These are phyloP conservation scores for Fusarium brachygibbosum DNA, from an alignment of 2,329 filamentous ascomycete genomes.

Conservation along the genomic window DNA sequence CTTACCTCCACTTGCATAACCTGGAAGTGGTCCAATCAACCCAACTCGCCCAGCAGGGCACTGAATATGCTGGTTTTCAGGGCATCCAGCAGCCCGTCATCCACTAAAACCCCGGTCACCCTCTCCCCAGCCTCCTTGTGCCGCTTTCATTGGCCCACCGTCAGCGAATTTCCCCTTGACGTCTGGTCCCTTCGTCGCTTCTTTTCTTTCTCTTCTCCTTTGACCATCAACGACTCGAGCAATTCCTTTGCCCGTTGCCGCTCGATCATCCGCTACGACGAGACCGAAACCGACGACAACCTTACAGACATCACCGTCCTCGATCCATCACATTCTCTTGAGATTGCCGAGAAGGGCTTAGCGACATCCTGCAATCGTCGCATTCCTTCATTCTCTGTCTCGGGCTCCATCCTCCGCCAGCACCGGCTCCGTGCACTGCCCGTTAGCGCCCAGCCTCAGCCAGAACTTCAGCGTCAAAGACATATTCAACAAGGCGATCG, in stretches of 20 bases:
- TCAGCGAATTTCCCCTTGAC: constrained; percentile 37
- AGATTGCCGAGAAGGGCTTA: constrained; percentile 25
- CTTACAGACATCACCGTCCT: not conserved
- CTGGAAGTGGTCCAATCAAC: constrained; percentile 4
- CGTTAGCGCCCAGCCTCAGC: constrained; percentile 25
- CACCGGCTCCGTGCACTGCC: constrained; percentile 35
- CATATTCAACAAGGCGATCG: constrained; percentile 20
- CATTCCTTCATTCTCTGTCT: constrained; percentile 40
- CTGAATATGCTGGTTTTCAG: constrained; percentile 45
- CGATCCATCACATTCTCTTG: constrained; percentile 6
- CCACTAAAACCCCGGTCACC: constrained; percentile 31
- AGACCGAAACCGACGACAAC: constrained; percentile 16
- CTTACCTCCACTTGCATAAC: constrained; percentile 13
- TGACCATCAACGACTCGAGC: constrained; percentile 45
- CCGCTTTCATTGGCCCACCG: constrained; percentile 40
- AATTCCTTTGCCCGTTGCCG: constrained; percentile 37
- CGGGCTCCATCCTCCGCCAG: constrained; percentile 31
- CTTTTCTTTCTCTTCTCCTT: constrained; percentile 41
- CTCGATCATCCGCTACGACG: constrained; percentile 30
- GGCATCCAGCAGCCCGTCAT: constrained; percentile 36
- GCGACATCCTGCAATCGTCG: constrained; percentile 30
- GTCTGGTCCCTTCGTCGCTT: constrained; percentile 37
- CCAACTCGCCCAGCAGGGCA: constrained; percentile 10
- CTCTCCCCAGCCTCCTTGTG: constrained; percentile 18
- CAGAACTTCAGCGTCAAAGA: constrained; percentile 11